These are phyloP conservation scores for Saraca asoca DNA, from an alignment of 331 rosid species.

Conservation along the genomic window DNA sequence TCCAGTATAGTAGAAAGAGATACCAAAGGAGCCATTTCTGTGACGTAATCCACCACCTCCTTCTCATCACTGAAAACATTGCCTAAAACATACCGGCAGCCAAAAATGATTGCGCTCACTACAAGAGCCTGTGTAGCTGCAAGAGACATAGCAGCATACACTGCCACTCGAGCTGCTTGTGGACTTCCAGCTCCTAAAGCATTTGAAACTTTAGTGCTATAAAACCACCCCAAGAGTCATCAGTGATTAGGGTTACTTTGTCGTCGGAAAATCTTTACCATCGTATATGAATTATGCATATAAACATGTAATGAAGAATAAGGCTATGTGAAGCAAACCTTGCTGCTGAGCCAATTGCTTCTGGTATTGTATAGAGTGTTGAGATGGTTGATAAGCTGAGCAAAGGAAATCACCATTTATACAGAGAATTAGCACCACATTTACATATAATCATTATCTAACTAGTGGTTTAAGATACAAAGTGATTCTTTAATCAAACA, in stretches of 20 bases:
- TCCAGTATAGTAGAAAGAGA: constrained; percentile 45
- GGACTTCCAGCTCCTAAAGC: constrained; percentile 59
- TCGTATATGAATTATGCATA: background rate
- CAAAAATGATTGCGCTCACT: constrained; percentile 41
- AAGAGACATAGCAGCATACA: constrained; percentile 41
- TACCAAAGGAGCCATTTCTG: constrained; percentile 48
- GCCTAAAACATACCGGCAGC: constrained; percentile 40
- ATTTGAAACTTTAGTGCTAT: constrained; percentile 57
- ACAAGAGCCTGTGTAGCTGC: constrained; percentile 40
- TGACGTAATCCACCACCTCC: constrained; percentile 51
- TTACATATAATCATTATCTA: constrained; percentile 11
- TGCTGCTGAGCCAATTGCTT: constrained; percentile 65
- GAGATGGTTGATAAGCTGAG: constrained; percentile 47
- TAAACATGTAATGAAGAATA: background rate
- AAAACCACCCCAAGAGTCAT: constrained; percentile 15
- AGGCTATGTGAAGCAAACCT: constrained; percentile 46
- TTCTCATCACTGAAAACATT: constrained; percentile 47
- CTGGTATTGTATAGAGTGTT: constrained; percentile 58
- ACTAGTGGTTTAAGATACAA: background rate
- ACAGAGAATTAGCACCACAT: constrained; percentile 11
- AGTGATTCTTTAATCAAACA: background rate
- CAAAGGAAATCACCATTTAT: background rate
- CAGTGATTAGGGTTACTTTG: constrained; percentile 8
- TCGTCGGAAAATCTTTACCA: background rate
- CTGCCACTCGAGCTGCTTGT: constrained; percentile 41